phyloP scores from a whole-genome alignment of 2,329 filamentous ascomycete species.

The Salinomyces thailandicus region DNA sequence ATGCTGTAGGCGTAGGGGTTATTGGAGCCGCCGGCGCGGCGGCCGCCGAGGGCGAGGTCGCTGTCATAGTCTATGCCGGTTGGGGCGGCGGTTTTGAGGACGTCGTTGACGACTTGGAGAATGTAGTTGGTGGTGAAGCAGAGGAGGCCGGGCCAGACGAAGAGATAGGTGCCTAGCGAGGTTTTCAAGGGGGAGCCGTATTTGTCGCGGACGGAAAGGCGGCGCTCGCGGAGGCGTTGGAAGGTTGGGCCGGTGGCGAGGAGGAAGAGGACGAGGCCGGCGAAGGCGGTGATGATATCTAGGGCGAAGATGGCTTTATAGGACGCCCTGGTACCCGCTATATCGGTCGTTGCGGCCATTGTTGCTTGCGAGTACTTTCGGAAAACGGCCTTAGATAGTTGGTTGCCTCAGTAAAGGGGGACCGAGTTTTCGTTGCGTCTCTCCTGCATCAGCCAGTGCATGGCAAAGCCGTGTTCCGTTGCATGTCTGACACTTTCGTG shows the following conservation, averaged over 20 bases:
- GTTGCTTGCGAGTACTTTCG: no score
- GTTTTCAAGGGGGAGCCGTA: not conserved
- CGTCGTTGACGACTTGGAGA: not conserved
- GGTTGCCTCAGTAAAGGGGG: no score
- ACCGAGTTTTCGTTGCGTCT: no score
- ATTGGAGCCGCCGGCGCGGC: not conserved
- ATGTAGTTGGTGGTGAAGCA: not conserved
- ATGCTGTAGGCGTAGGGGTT: not conserved
- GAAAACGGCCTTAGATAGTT: no score
- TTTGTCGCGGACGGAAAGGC: not conserved
- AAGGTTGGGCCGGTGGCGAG: not conserved
- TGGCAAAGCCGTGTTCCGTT: no score
- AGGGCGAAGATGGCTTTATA: not conserved
- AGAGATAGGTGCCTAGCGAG: not conserved
- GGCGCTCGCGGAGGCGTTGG: not conserved
- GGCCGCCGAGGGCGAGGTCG: not conserved
- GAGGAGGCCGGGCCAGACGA: not conserved
- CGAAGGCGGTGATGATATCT: not conserved
- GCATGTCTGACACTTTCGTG: no score
- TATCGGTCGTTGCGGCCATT: no score
- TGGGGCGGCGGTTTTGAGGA: not conserved
- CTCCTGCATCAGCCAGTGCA: no score
- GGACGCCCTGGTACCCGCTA: not conserved
- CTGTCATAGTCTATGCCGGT: not conserved
- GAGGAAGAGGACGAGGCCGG: not conserved